Conservation (phyloP, 148 eudicot genomes). For the Spergularia marina region DNA sequence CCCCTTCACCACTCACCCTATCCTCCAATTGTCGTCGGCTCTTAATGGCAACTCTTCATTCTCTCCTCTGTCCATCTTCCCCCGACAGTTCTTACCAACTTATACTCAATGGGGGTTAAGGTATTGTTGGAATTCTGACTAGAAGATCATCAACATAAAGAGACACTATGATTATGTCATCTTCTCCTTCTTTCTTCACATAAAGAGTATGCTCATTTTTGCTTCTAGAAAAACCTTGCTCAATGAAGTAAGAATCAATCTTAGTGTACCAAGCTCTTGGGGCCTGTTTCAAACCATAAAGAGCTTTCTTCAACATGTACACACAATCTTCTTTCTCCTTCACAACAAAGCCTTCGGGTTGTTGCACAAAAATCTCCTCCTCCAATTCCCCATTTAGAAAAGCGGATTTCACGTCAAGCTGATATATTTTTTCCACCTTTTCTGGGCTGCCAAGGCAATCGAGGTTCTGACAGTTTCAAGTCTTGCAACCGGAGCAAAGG, state of each 20-base stretch:
- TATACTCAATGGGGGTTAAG: too few species aligned
- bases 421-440: background rate
- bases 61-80: too few species aligned
- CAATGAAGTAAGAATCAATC: conserved; percentile 1
- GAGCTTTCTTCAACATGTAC: background rate
- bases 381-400: background rate
- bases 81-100: too few species aligned
- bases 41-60: too few species aligned
- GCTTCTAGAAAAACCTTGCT: background rate
- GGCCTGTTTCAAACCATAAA: conserved; percentile 22
- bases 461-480: conserved; percentile 1
- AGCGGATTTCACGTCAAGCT: conserved; percentile 13
- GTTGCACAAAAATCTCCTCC: conserved; percentile 15
- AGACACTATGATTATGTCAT: conserved; percentile 20
- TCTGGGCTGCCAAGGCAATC: conserved; percentile 3
- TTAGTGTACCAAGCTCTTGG: conserved; percentile 14
- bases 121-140: too few species aligned
- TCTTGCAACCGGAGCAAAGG: conserved; percentile 17
- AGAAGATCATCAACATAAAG: conserved; percentile 29
- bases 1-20: too few species aligned
- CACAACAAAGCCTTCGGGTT: background rate
- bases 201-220: conserved; percentile 18
- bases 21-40: too few species aligned
- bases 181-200: conserved; percentile 7
- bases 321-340: conserved; percentile 11